Conservation (phyloP, 1,284 basidiomycete species). For the Cutaneotrichosporon sp. region DNA sequence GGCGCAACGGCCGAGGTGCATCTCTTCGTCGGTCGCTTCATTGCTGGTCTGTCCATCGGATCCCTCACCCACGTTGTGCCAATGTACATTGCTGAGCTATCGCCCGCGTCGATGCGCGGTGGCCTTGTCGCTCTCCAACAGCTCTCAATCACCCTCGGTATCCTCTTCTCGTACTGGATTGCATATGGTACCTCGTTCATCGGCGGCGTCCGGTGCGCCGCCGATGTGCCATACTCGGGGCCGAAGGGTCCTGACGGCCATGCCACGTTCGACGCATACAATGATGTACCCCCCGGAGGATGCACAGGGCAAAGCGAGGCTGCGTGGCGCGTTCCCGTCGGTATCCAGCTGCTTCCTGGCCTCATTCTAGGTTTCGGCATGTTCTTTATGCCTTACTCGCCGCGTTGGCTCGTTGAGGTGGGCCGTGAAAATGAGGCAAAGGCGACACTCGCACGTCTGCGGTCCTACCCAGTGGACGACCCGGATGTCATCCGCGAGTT, state of each 20-base stretch:
- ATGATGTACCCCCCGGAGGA: constrained; percentile 21
- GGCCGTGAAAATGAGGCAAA: constrained; percentile 29
- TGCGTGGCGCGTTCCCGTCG: constrained; percentile 25
- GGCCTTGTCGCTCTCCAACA: constrained; percentile 71
- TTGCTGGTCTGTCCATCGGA: constrained; percentile 13
- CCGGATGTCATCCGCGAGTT: constrained; percentile 27
- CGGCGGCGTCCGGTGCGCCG: constrained; percentile 21
- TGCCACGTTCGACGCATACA: constrained; percentile 14
- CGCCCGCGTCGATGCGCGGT: constrained; percentile 69
- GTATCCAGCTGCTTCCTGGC: constrained; percentile 38
- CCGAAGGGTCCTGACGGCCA: constrained; percentile 11
- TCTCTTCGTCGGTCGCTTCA: constrained; percentile 7
- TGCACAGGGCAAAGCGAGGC: constrained; percentile 29
- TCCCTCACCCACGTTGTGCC: constrained; percentile 27
- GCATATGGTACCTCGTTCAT: constrained; percentile 24
- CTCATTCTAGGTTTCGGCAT: constrained; percentile 25
- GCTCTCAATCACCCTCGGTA: constrained; percentile 54
- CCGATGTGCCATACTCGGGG: constrained; percentile 25
- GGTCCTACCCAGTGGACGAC: constrained; percentile 19
- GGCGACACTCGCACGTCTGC: constrained; percentile 24
- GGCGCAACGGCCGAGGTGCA: constrained; percentile 50
- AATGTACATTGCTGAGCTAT: constrained; percentile 49
- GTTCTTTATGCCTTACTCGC: constrained; percentile 27
- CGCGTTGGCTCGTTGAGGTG: constrained; percentile 29
- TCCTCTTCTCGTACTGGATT: constrained; percentile 15